Base-by-base conservation (phyloP, 2,329 filamentous ascomycete genomes). In the Talaromyces sp. region DNA sequence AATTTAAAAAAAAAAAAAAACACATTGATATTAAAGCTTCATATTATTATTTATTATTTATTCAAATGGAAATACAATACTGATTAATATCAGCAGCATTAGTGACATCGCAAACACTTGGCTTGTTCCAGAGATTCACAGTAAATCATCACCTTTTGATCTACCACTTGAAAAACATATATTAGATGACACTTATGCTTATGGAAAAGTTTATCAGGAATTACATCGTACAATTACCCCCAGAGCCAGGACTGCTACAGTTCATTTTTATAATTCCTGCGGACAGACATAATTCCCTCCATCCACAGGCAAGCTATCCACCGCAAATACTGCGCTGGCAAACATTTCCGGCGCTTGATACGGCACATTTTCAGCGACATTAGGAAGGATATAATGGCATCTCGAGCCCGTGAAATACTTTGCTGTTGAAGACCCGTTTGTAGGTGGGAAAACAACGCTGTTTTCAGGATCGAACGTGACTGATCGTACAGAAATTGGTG, bases 391-490 rank as follows among this genome's bases (percentile, higher is more conserved):
- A 53, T 41, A 50, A 55, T 64, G 62, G 32, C 58, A 58, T 24
- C 62, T 55, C 21, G 55, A 41, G 7, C 62, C 60, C 9, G 55
- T 43, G 35, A 64, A 64, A 57, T 58, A 64, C 41, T 55, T 58
- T 13, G 52, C 43, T 7, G 61, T 60, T 32, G 60, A 50, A 27
- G 21, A 41, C 21, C 57, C 60, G 31, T 64, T 58, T 17, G 56
- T 61, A 5, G 59, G 58, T 24, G 62, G 56, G 41, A 63, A 61
- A 19, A 63, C 62, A 14, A 62, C 49, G 49, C 58, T 60, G 26
- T 63, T 35, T 29, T 63, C 56, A 17, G 62, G 62, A 55, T 63
- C 62, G 10, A 63, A 58, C 6, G 62, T 63, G 9, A 63, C 59
- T 9, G 62, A 56, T 13, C 59, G 62, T 19, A 62, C 62, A 13